These are phyloP conservation scores for Exophiala xenobiotica DNA, from an alignment of 2,329 filamentous ascomycete species.

Conservation along the genomic window DNA sequence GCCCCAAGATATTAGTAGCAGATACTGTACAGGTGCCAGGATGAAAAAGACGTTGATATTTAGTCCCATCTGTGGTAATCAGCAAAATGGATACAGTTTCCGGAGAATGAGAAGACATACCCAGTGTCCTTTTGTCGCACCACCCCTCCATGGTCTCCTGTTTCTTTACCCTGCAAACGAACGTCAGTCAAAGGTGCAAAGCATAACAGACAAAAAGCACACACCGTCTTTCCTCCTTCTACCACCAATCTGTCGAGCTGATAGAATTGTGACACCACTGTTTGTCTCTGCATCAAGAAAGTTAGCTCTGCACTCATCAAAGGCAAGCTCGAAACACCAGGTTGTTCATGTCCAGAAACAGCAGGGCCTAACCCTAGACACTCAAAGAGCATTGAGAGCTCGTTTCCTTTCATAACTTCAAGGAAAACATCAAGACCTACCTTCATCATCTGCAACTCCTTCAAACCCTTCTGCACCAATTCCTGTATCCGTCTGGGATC, in stretches of 20 bases:
- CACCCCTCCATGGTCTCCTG: conserved; percentile 64
- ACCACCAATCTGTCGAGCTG: conserved; percentile 89
- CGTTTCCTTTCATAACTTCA: not conserved
- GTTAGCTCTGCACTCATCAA: too few relatives aligned
- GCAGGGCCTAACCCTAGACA: not conserved
- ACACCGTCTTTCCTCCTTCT: conserved; percentile 77
- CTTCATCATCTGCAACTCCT: conserved; percentile 87
- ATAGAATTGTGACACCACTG: conserved; percentile 90
- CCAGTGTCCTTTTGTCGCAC: conserved; percentile 76
- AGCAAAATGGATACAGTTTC: conserved; percentile 2
- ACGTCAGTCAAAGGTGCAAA: conserved; percentile 22
- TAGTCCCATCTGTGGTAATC: conserved; percentile 23
- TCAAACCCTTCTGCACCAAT: conserved; percentile 81
- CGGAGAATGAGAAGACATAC: conserved; percentile 48
- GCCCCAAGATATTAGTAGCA: conserved; percentile 6
- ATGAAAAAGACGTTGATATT: conserved; percentile 1
- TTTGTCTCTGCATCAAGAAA: conserved; percentile 71
- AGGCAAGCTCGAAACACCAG: not conserved
- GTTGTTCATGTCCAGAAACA: not conserved
- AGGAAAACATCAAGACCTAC: conserved; percentile 51
- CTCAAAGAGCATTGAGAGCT: too few relatives aligned
- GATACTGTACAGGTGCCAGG: conserved; percentile 16
- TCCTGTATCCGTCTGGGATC: conserved; percentile 81
- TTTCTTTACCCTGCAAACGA: conserved; percentile 64
- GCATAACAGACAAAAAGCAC: conserved; percentile 36